Evolutionary conservation across 2,329 filamentous ascomycete species (phyloP).

Genomic region (Ustulina deusta): DNA sequence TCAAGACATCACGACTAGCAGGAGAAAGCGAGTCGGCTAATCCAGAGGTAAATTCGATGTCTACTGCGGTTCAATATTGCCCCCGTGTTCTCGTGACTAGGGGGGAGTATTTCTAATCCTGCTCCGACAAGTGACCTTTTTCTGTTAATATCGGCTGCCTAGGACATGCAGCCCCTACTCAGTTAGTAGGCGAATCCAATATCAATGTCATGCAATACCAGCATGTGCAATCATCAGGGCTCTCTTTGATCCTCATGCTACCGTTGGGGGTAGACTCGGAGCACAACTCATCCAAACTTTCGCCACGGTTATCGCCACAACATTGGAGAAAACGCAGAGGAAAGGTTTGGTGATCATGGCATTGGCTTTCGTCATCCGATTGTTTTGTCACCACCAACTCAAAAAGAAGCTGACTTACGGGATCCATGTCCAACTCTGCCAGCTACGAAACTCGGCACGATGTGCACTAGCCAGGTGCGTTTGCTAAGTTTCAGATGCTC

Average conservation of each 20-base stretch:
- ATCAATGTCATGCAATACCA: slow-evolving; percentile 4
- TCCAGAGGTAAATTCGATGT: neutral
- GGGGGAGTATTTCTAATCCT: neutral
- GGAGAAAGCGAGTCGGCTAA: neutral
- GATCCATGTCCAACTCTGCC: neutral
- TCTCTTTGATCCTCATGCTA: slow-evolving; percentile 71
- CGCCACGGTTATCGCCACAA: slow-evolving; percentile 56
- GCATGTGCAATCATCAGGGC: slow-evolving; percentile 61
- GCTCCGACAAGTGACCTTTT: neutral
- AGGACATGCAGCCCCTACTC: neutral
- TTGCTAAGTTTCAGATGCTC: neutral
- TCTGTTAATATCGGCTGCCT: neutral
- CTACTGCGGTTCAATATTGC: neutral
- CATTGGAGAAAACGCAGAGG: slow-evolving; percentile 46
- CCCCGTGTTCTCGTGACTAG: neutral
- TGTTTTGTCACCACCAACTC: slow-evolving; percentile 32
- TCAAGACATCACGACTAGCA: neutral
- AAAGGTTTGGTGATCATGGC: slow-evolving; percentile 32
- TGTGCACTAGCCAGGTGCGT: too few species aligned
- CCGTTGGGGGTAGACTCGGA: slow-evolving; percentile 54
- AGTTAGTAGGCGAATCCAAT: neutral
- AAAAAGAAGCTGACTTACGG: neutral
- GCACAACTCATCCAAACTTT: slow-evolving; percentile 44
- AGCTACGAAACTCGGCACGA: neutral
- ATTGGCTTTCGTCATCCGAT: slow-evolving; percentile 63